Base-by-base conservation (phyloP, 495 filamentous ascomycete species). In the Glonium stellatum region DNA sequence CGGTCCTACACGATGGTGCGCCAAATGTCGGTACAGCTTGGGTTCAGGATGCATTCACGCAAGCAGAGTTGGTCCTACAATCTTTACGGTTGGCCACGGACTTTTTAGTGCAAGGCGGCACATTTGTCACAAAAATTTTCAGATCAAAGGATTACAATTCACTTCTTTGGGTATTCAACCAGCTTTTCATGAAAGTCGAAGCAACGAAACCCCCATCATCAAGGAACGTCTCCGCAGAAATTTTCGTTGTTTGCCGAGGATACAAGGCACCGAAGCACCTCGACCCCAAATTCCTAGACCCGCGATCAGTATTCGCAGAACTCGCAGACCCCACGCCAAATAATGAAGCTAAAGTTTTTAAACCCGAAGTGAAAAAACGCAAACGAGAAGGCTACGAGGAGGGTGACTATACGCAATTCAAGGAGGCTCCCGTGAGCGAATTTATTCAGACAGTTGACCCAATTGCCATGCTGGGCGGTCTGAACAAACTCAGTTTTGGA, bases 351-450 rank as follows among this genome's bases (percentile, higher is more conserved):
- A 93, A 92, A 70, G 93, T 99, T 1, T 99, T 95, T 77, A 95
- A 97, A 65, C 93, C 93, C 0, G 93, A 98, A 71, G 77, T 87
- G 65, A 97, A 96, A 81, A 97, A 96, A 81, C 79, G 93, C 27
- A 97, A 93, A 83, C 80, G 93, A 75, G 90, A 93, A 52, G 93
- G 93, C 77, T 99, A 99, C 64, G 91, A 96, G 68, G 93, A 97
- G 71, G 93, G 92, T 34, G 88, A 99, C 63, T 96, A 87, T 67
- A 92, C 84, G 5, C 91, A 97, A 68, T 92, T 86, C 76, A 95
- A 95, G 70, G 90, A 97, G 63, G 82, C 86, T 1, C 76, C 89
- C 0, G 90, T 89, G 1, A 90, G 84, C 67, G 89, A 97, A 49
- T 99, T 99, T 71, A 90, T 99, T 69, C 88, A 97, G 70, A 95